Evolutionary conservation across 371 early-diverging fungal species (phyloP).

Genomic region (Nosema bombycis): DNA sequence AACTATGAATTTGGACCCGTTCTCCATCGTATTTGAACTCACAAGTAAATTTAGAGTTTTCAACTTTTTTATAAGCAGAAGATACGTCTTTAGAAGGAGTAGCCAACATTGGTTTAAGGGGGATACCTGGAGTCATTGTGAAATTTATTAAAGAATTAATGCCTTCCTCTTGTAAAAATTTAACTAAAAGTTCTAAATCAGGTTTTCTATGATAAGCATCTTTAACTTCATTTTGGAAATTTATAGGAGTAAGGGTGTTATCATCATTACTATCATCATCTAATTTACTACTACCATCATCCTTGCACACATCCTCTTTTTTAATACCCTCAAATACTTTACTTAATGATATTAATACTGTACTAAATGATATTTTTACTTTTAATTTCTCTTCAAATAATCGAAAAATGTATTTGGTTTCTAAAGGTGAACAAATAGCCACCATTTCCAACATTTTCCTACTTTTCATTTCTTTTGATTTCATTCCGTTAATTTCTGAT

Average conservation of each 20-base stretch:
- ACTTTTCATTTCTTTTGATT: slow-evolving; percentile 50
- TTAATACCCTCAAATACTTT: slow-evolving; percentile 23
- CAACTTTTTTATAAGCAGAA: slow-evolving; percentile 71
- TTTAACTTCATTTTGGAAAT: slow-evolving; percentile 56
- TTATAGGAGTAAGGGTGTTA: background rate
- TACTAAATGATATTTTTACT: slow-evolving; percentile 64
- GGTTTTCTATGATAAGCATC: slow-evolving; percentile 62
- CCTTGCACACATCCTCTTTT: background rate
- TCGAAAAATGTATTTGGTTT: slow-evolving; percentile 64
- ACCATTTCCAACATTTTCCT: slow-evolving; percentile 57
- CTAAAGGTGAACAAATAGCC: slow-evolving; percentile 42
- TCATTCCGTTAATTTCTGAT: slow-evolving; percentile 46
- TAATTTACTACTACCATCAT: slow-evolving; percentile 5
- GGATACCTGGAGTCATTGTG: slow-evolving; percentile 71
- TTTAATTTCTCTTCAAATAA: slow-evolving; percentile 65
- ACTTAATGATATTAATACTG: slow-evolving; percentile 59
- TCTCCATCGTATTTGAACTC: slow-evolving; percentile 99
- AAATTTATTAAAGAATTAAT: slow-evolving; percentile 59
- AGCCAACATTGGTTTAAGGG: slow-evolving; percentile 99
- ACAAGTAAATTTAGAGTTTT: slow-evolving; percentile 72
- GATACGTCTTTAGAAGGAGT: slow-evolving; percentile 88
- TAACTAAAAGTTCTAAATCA: slow-evolving; percentile 55
- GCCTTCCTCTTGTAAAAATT: slow-evolving; percentile 67
- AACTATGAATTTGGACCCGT: slow-evolving; percentile 77
- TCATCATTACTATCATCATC: slow-evolving; percentile 32